A percentile compares a stretch with the other conserved stretches of the same genome.
phyloP scores from a whole-genome alignment of 2,329 filamentous ascomycete species.

The Trichocomaceae sp. region DNA sequence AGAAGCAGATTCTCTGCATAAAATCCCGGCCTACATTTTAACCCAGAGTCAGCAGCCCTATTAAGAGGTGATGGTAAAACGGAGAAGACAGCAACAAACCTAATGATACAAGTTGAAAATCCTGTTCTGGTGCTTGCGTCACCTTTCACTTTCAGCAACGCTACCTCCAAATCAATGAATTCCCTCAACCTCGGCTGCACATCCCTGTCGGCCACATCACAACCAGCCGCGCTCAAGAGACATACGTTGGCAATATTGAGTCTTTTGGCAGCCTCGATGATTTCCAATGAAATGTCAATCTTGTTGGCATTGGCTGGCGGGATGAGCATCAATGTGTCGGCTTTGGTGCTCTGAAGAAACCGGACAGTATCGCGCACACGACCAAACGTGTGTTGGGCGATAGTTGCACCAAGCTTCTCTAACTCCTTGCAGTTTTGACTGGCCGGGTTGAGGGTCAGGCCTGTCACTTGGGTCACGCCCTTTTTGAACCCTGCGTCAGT shows the following conservation, averaged over 20 bases:
- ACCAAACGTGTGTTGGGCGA: constrained; percentile 40
- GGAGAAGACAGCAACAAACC: constrained; percentile 25
- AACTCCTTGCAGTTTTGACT: constrained; percentile 38
- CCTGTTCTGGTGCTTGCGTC: constrained; percentile 34
- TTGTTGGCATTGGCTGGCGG: constrained; percentile 45
- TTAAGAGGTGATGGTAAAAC: background rate
- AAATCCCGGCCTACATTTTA: constrained; percentile 39
- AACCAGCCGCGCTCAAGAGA: constrained; percentile 45
- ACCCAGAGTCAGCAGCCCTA: too few species aligned
- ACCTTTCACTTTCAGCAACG: constrained; percentile 41
- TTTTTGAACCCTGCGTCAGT: constrained; percentile 38
- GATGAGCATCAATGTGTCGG: constrained; percentile 46
- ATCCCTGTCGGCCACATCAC: constrained; percentile 45
- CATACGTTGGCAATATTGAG: constrained; percentile 42
- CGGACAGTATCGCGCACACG: constrained; percentile 34
- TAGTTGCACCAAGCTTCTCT: constrained; percentile 35
- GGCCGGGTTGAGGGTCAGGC: constrained; percentile 37
- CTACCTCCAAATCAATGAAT: constrained; percentile 46
- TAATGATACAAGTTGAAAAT: constrained; percentile 42
- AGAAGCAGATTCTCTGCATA: constrained; percentile 49
- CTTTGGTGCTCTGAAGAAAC: constrained; percentile 37
- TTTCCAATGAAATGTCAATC: constrained; percentile 41
- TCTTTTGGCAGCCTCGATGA: constrained; percentile 42
- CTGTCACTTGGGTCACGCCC: constrained; percentile 38
- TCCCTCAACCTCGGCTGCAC: constrained; percentile 46